Percentiles rank a stretch among this genome's conserved stretches.
phyloP scores from a whole-genome alignment of 108 stramenopile species.

The Epipyxis sp. region DNA sequence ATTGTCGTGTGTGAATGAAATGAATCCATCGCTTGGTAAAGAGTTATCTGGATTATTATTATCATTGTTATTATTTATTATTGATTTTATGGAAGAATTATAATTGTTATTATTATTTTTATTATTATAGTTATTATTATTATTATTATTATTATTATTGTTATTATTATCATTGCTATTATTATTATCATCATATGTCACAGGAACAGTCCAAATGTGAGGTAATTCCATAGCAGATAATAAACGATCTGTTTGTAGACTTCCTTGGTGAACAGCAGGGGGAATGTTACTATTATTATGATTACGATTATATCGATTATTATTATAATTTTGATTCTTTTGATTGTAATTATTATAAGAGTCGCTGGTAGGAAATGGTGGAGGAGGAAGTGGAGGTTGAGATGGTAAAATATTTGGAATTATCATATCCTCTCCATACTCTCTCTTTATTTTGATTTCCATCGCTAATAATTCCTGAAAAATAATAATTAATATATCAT shows the following conservation, averaged over 20 bases:
- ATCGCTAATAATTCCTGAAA: too few species aligned
- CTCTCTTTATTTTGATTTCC: background rate
- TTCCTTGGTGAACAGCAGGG: conserved; percentile 58
- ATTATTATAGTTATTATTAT: too few species aligned
- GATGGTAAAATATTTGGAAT: too few species aligned
- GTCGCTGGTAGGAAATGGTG: background rate
- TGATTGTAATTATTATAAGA: background rate
- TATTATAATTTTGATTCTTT: background rate
- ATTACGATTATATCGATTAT: conserved; percentile 8
- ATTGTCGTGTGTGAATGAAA: too few species aligned
- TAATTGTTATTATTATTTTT: too few species aligned
- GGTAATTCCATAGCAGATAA: conserved; percentile 65
- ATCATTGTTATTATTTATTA: too few species aligned
- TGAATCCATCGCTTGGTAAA: too few species aligned
- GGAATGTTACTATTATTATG: conserved; percentile 46
- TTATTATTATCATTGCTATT: background rate
- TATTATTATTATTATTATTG: too few species aligned
- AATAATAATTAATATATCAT: too few species aligned
- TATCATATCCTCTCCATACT: background rate
- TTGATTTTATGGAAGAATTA: too few species aligned
- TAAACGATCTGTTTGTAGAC: conserved; percentile 84
- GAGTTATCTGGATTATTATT: too few species aligned
- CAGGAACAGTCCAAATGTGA: conserved; percentile 54
- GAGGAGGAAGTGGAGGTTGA: too few species aligned
- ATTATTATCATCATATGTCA: background rate